phyloP scores from a whole-genome alignment of 225 moss, liverwort and hornwort genomes.

The Physcomitrellopsis africana region DNA sequence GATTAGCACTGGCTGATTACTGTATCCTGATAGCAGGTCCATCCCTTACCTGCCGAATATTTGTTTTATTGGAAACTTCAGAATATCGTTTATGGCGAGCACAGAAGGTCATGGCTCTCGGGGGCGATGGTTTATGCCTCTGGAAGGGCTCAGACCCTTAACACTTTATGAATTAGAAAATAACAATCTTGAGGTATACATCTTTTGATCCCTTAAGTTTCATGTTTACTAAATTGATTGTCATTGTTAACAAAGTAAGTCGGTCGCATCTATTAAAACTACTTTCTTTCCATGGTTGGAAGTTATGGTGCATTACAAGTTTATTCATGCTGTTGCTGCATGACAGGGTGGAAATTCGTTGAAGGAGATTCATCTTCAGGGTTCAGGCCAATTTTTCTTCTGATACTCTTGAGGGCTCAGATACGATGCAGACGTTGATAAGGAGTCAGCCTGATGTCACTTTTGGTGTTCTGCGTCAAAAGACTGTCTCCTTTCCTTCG shows the following conservation, averaged over 20 bases:
- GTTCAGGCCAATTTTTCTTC: conserved; percentile 36
- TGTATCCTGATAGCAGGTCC: conserved; percentile 30
- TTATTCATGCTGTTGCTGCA: conserved; percentile 16
- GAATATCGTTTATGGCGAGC: conserved; percentile 45
- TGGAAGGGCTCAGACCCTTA: conserved; percentile 38
- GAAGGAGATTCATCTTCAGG: conserved; percentile 39
- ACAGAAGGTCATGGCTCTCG: conserved; percentile 34
- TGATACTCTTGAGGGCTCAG: conserved; percentile 37
- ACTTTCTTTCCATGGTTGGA: background rate
- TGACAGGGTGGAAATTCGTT: conserved; percentile 38
- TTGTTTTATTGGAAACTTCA: conserved; percentile 46
- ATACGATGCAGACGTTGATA: conserved; percentile 19
- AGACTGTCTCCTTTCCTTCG: background rate
- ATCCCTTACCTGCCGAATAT: conserved; percentile 36
- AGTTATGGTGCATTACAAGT: conserved; percentile 12
- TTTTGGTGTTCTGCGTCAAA: conserved; percentile 11
- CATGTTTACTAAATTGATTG: background rate
- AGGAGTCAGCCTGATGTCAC: conserved; percentile 10
- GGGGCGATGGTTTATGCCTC: conserved; percentile 43
- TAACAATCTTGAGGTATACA: conserved; percentile 47
- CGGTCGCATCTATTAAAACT: background rate
- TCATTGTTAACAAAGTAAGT: background rate
- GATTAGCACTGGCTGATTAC: conserved; percentile 36
- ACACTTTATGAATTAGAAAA: conserved; percentile 44
- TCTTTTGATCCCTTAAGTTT: background rate